Percentiles rank a stretch among this genome's conserved stretches.
Evolutionary conservation across 352 stramenopile species (phyloP).

Genomic region (Globisporangium recalcitrans): DNA sequence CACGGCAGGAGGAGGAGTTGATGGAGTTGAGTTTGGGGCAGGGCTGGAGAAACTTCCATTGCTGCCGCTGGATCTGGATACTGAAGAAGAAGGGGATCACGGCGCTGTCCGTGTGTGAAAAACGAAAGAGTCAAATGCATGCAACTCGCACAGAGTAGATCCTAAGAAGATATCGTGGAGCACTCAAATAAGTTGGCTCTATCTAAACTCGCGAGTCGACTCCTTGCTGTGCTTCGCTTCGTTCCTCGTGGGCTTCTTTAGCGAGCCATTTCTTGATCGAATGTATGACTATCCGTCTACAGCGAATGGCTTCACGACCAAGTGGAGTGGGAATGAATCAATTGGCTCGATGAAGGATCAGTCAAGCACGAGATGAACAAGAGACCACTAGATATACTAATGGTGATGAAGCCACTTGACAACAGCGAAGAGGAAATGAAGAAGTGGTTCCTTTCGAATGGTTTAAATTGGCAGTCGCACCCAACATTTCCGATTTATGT

Average conservation of each 20-base stretch:
- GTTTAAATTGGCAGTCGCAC: constrained; percentile 15
- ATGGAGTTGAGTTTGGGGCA: constrained; percentile 1
- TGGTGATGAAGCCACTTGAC: no score
- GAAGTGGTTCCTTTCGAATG: constrained; percentile 13
- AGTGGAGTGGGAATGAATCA: neutral
- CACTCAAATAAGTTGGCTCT: neutral
- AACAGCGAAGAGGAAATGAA: neutral
- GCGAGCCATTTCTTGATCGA: no score
- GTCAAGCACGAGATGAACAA: no score
- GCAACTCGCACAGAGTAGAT: neutral
- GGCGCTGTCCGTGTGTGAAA: constrained; percentile 21
- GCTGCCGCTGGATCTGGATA: constrained; percentile 13
- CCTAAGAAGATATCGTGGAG: neutral
- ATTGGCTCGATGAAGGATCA: no score
- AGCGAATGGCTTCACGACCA: neutral
- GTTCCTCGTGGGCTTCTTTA: neutral
- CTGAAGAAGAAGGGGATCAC: neutral
- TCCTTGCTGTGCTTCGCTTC: neutral
- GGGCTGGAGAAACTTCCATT: constrained; percentile 44
- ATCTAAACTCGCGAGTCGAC: no score
- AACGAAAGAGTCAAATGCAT: neutral
- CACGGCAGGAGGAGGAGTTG: constrained; percentile 11
- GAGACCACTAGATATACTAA: no score
- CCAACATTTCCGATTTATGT: constrained; percentile 35
- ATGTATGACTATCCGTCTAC: neutral